phyloP scores from a whole-genome alignment of 805 yeast genomes.

The Teunomyces funiuensis region DNA sequence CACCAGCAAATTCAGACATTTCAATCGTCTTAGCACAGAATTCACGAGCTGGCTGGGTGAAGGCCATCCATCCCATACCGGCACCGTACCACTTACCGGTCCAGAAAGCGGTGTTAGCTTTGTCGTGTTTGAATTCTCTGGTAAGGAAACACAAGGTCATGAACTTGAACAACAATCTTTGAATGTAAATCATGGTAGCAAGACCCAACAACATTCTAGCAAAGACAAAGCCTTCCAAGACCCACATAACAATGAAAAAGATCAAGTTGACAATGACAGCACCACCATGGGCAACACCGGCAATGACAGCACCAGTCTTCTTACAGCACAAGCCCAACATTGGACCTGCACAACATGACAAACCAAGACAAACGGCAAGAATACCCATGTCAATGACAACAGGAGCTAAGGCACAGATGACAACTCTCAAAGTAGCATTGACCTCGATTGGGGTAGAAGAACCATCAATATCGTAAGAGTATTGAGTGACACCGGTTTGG shows the following conservation, averaged over 20 bases:
- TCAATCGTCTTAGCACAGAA: conserved; percentile 91
- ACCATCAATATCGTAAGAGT: conserved; percentile 31
- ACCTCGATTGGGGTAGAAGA: conserved; percentile 46
- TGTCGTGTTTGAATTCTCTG: conserved; percentile 95
- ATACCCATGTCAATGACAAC: conserved; percentile 88
- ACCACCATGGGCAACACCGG: conserved; percentile 93
- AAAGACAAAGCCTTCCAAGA: conserved; percentile 88
- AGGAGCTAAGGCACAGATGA: conserved; percentile 86
- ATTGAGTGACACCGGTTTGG: conserved; percentile 71
- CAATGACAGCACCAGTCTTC: conserved; percentile 93
- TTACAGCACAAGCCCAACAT: conserved; percentile 91
- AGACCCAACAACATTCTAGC: conserved; percentile 85
- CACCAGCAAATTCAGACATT: conserved; percentile 94
- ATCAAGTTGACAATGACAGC: conserved; percentile 85
- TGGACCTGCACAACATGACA: conserved; percentile 98
- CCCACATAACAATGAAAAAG: conserved; percentile 96
- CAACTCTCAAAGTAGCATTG: conserved; percentile 69
- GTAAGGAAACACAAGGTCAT: conserved; percentile 78
- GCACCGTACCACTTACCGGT: conserved; percentile 98
- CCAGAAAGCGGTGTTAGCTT: conserved; percentile 98
- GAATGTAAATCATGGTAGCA: conserved; percentile 78
- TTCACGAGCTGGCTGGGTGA: conserved; percentile 96
- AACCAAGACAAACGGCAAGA: conserved; percentile 67
- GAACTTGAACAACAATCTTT: conserved; percentile 82
- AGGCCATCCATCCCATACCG: conserved; percentile 89